A percentile compares a stretch with the other conserved stretches of the same genome.
Evolutionary conservation across 257 asterid species (phyloP).

Genomic region (Przewalskia tangutica): DNA sequence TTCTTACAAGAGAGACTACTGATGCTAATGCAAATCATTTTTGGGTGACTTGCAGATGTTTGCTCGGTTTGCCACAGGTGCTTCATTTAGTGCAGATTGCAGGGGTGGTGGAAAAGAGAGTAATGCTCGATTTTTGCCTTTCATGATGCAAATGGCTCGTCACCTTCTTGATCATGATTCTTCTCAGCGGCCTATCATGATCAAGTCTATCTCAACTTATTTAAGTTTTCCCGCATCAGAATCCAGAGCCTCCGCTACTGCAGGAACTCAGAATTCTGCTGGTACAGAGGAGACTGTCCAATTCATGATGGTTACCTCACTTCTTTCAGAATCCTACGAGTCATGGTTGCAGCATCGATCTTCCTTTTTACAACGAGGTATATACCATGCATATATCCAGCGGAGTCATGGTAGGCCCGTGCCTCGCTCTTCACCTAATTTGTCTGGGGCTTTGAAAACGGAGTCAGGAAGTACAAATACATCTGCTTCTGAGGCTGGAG

Average conservation of each 20-base stretch:
- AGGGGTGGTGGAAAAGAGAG: constrained; percentile 99
- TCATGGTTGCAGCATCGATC: constrained; percentile 86
- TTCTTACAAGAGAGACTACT: not conserved
- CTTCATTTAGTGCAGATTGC: constrained; percentile 70
- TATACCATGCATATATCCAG: constrained; percentile 87
- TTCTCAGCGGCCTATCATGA: constrained; percentile 59
- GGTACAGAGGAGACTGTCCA: constrained; percentile 95
- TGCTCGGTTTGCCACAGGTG: constrained; percentile 97
- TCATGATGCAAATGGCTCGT: constrained; percentile 95
- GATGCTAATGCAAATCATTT: not conserved
- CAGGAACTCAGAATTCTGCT: constrained; percentile 45
- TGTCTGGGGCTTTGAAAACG: constrained; percentile 13
- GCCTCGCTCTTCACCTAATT: constrained; percentile 27
- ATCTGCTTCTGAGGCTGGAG: constrained; percentile 25
- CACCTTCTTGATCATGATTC: constrained; percentile 76
- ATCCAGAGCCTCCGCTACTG: constrained; percentile 36
- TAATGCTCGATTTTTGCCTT: constrained; percentile 72
- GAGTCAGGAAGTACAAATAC: constrained; percentile 24
- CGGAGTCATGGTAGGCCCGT: constrained; percentile 48
- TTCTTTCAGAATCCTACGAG: constrained; percentile 80
- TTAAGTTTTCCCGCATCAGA: constrained; percentile 52
- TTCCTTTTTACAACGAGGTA: constrained; percentile 79
- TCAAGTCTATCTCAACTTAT: constrained; percentile 58
- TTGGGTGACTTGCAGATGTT: constrained; percentile 63
- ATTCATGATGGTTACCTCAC: constrained; percentile 96